Conservation (phyloP, 2,329 filamentous ascomycete species). For the Stagonosporopsis tanaceti region DNA sequence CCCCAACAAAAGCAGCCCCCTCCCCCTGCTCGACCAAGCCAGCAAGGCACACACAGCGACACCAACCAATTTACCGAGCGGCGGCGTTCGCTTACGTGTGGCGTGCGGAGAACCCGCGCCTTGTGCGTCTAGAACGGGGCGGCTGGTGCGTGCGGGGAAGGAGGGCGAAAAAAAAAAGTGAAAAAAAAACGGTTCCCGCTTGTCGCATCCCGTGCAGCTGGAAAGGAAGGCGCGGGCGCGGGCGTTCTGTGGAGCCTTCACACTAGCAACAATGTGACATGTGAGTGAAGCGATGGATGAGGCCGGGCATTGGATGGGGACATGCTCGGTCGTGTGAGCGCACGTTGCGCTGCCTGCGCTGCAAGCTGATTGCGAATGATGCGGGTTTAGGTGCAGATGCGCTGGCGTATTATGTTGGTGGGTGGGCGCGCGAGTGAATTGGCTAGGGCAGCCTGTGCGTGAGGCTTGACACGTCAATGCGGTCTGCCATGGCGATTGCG, state of each 20-base stretch:
- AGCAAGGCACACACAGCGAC: conserved; percentile 11
- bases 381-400: not conserved
- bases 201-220: not conserved
- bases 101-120: conserved; percentile 23
- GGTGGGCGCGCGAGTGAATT: not conserved
- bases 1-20: not conserved
- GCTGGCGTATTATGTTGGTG: not conserved
- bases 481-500: conserved; percentile 5
- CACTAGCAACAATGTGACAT: too few species aligned
- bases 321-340: not conserved
- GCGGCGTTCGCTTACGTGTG: conserved; percentile 15
- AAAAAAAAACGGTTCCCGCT: conserved; percentile 13
- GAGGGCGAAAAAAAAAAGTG: too few species aligned
- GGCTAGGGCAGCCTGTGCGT: conserved; percentile 13
- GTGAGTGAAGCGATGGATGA: too few species aligned
- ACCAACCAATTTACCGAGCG: conserved; percentile 1
- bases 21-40: conserved; percentile 1
- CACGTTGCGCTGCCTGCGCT: not conserved
- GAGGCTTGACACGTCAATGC: conserved; percentile 33
- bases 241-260: not conserved
- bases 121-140: conserved; percentile 16
- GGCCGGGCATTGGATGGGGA: not conserved
- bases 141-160: conserved; percentile 14
- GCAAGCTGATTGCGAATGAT: not conserved
- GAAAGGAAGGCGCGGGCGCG: conserved; percentile 1